Percentiles rank a stretch among this genome's conserved stretches.
Conservation (phyloP, 1,284 basidiomycete genomes). For the Trichosporon sp. region DNA sequence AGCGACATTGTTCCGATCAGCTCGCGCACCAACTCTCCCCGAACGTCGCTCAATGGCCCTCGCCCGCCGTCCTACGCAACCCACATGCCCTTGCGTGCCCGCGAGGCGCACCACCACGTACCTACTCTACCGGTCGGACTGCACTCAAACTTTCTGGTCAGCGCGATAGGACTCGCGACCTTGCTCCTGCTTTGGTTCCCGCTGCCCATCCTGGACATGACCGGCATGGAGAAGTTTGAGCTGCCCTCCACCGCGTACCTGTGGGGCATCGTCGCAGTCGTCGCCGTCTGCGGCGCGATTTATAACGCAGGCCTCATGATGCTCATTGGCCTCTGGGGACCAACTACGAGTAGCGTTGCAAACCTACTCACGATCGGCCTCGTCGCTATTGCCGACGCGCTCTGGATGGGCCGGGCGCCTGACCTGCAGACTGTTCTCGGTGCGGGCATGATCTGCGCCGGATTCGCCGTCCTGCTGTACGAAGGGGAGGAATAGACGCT, state of each 20-base stretch:
- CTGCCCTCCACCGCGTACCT: slow-evolving; percentile 34
- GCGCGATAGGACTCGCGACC: slow-evolving; percentile 53
- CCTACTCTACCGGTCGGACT: slow-evolving; percentile 48
- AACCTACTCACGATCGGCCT: slow-evolving; percentile 56
- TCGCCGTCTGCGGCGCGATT: slow-evolving; percentile 47
- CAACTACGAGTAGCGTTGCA: slow-evolving; percentile 54
- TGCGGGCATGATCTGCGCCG: slow-evolving; percentile 52
- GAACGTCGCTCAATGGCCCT: slow-evolving; percentile 16
- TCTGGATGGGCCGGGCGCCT: slow-evolving; percentile 50
- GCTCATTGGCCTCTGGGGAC: slow-evolving; percentile 56
- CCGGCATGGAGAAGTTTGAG: slow-evolving; percentile 48
- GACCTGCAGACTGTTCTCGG: slow-evolving; percentile 49
- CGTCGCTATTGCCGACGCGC: slow-evolving; percentile 52
- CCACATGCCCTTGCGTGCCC: neutral
- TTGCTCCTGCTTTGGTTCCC: slow-evolving; percentile 52
- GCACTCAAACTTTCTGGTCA: slow-evolving; percentile 56
- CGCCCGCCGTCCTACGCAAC: neutral
- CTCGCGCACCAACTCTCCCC: neutral
- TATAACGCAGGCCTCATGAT: slow-evolving; percentile 58
- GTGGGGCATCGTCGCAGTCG: slow-evolving; percentile 40
- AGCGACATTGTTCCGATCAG: neutral
- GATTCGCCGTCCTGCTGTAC: slow-evolving; percentile 54
- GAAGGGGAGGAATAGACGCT: slow-evolving; percentile 43
- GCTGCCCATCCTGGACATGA: slow-evolving; percentile 46
- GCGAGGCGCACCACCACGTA: slow-evolving; percentile 16